These are phyloP conservation scores for Tuber indicum DNA, from an alignment of 495 filamentous ascomycete species.

Conservation along the genomic window DNA sequence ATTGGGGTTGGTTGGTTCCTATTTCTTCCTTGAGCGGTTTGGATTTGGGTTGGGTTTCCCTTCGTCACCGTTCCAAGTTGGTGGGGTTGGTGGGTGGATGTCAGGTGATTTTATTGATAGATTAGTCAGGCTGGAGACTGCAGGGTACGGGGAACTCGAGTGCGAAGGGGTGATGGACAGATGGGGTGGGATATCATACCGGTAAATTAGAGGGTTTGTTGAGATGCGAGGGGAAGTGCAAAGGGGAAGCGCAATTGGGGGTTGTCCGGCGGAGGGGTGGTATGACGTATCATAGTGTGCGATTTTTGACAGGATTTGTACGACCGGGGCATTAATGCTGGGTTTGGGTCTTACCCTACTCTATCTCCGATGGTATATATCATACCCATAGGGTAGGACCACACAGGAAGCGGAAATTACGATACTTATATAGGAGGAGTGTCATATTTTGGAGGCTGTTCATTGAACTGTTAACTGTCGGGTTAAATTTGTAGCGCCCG, in stretches of 20 bases:
- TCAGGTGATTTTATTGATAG: background rate
- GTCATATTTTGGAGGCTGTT: background rate
- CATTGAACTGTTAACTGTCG: background rate
- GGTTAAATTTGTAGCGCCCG: background rate
- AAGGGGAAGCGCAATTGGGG: background rate
- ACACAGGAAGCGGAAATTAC: background rate
- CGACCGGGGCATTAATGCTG: background rate
- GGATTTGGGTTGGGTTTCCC: background rate
- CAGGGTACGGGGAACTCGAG: background rate
- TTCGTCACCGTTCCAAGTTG: background rate
- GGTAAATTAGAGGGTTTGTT: background rate
- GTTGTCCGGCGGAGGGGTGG: background rate
- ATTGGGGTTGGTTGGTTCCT: conserved; percentile 2
- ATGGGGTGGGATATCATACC: background rate
- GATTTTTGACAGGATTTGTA: background rate
- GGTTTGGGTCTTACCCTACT: background rate
- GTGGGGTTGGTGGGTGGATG: background rate
- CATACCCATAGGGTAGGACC: background rate
- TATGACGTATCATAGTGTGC: background rate
- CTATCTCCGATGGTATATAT: background rate
- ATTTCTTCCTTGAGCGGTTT: background rate
- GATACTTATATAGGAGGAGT: background rate
- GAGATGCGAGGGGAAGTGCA: background rate
- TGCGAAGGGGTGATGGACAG: background rate
- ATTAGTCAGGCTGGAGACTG: background rate